Evolutionary conservation across 768 basidiomycete genomes (phyloP).

Genomic region (Pleurotus eryngii): DNA sequence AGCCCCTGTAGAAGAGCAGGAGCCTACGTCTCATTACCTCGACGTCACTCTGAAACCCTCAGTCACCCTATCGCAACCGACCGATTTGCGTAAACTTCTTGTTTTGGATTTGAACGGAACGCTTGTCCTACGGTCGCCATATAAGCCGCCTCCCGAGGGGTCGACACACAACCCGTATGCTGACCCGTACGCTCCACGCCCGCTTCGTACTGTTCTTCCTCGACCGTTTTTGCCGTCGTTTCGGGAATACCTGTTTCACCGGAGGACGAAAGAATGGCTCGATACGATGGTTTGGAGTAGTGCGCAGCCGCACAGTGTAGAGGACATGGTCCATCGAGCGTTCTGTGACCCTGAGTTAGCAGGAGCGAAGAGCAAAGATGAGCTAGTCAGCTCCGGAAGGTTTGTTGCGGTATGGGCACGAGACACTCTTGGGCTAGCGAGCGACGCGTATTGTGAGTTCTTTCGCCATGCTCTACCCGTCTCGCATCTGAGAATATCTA

Average conservation of each 20-base stretch:
- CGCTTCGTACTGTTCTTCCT: conserved; percentile 42
- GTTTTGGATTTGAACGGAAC: conserved; percentile 78
- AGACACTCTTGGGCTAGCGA: conserved; percentile 67
- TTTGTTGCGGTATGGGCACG: conserved; percentile 76
- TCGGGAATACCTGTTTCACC: conserved; percentile 58
- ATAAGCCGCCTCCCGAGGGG: conserved; percentile 16
- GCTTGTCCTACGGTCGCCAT: conserved; percentile 57
- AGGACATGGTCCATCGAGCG: conserved; percentile 64
- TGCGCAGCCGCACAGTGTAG: conserved; percentile 77
- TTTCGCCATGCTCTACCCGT: not conserved
- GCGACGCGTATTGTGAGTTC: conserved; percentile 62
- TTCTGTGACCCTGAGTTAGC: conserved; percentile 43
- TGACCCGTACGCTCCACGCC: conserved; percentile 20
- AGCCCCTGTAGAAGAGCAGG: too few species aligned
- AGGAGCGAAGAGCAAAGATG: not conserved
- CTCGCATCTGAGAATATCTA: not conserved
- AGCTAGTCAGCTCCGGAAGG: conserved; percentile 8
- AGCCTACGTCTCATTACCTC: too few species aligned
- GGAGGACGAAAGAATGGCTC: conserved; percentile 59
- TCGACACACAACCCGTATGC: conserved; percentile 11
- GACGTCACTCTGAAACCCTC: conserved; percentile 26
- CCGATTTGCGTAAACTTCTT: conserved; percentile 54
- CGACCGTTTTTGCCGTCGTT: conserved; percentile 69
- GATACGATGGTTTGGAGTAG: conserved; percentile 90
- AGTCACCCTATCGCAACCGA: conserved; percentile 18